Percentiles rank a stretch among this genome's conserved stretches.
Conservation (phyloP, 192 early-diverging fungal genomes). For the Coemansia sp. region DNA sequence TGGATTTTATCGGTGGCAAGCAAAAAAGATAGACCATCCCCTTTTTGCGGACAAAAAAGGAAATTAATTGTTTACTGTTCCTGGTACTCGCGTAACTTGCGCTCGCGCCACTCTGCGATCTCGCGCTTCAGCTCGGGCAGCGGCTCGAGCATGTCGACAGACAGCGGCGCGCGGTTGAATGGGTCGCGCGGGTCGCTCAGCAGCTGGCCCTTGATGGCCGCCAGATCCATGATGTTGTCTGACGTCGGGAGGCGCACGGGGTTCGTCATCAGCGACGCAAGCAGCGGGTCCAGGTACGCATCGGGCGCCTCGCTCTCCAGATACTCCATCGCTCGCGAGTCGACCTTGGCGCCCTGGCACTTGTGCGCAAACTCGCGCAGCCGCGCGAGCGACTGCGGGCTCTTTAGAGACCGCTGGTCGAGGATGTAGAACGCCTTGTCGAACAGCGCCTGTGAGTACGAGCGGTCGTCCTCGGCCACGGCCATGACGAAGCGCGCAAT, state of each 20-base stretch:
- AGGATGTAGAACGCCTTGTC: conserved; percentile 70
- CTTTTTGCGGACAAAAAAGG: too few species aligned
- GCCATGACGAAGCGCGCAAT: conserved; percentile 71
- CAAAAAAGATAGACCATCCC: too few species aligned
- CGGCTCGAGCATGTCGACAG: conserved; percentile 83
- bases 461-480: conserved; percentile 81
- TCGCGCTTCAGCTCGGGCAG: conserved; percentile 59
- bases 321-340: conserved; percentile 69
- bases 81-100: conserved; percentile 23
- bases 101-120: conserved; percentile 40
- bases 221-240: conserved; percentile 74
- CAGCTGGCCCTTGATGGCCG: conserved; percentile 85
- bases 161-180: conserved; percentile 87
- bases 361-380: conserved; percentile 66
- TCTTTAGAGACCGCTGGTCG: conserved; percentile 62
- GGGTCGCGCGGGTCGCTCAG: conserved; percentile 89
- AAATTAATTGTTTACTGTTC: not conserved
- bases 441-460: conserved; percentile 79
- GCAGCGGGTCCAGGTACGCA: conserved; percentile 84
- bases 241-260: conserved; percentile 91
- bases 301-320: conserved; percentile 83
- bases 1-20: too few species aligned
- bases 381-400: conserved; percentile 58
- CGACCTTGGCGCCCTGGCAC: conserved; percentile 70
- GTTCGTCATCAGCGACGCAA: conserved; percentile 88